Conservation (phyloP, 768 basidiomycete genomes). For the Termitomyces sp. region DNA sequence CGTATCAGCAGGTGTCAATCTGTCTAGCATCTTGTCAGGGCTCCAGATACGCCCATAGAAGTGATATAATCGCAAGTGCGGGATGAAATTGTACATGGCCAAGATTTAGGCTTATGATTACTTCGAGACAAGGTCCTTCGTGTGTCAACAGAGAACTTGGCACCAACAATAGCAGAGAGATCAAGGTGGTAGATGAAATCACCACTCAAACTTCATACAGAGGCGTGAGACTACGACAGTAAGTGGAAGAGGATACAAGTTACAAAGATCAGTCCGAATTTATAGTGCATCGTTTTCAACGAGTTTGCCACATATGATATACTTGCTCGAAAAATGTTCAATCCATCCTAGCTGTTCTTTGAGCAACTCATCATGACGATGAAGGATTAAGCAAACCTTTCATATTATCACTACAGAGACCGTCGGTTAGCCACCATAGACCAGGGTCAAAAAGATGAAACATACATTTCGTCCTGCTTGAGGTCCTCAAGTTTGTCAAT, state of each 20-base stretch:
- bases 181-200: too few species aligned
- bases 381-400: slow-evolving; percentile 43
- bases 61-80: background rate
- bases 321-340: slow-evolving; percentile 90
- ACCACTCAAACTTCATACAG: background rate
- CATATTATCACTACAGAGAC: slow-evolving; percentile 78
- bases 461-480: slow-evolving; percentile 77
- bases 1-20: background rate
- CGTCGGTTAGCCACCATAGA: slow-evolving; percentile 5
- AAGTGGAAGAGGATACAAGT: background rate
- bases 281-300: slow-evolving; percentile 70
- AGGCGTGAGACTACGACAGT: background rate
- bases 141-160: background rate
- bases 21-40: background rate
- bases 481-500: slow-evolving; percentile 83
- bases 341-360: slow-evolving; percentile 65
- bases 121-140: background rate
- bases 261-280: slow-evolving; percentile 3
- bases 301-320: slow-evolving; percentile 84
- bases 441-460: slow-evolving; percentile 9
- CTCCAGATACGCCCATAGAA: background rate
- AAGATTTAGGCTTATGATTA: background rate
- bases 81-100: too few species aligned
- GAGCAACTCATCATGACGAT: background rate
- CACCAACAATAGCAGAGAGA: background rate